phyloP scores from a whole-genome alignment of 805 yeast genomes.

The Suhomyces sp. region DNA sequence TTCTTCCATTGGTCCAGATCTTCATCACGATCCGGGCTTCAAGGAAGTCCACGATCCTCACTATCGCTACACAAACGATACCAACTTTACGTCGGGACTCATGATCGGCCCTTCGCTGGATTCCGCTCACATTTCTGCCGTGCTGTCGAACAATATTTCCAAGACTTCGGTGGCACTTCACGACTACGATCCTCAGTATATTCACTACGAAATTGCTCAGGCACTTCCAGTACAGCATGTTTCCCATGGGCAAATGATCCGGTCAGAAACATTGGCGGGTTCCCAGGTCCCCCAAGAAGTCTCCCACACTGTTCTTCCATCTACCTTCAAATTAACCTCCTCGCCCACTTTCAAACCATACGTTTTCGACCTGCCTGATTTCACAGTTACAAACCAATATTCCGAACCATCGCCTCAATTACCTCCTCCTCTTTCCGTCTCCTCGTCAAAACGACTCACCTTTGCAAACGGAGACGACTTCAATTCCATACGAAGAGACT shows the following conservation, averaged over 20 bases:
- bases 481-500: constrained; percentile 29
- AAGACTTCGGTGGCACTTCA: constrained; percentile 2
- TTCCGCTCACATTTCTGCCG: background rate
- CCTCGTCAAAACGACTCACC: constrained; percentile 23
- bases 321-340: background rate
- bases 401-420: constrained; percentile 35
- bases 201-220: constrained; percentile 2
- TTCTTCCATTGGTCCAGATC: constrained; percentile 1
- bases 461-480: constrained; percentile 35
- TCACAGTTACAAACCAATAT: constrained; percentile 9
- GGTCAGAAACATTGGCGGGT: background rate
- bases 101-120: background rate
- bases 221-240: constrained; percentile 1
- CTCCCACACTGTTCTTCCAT: too few species aligned
- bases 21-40: constrained; percentile 5
- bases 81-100: background rate
- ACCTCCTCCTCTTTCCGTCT: constrained; percentile 29
- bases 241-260: background rate
- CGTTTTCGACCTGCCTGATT: background rate
- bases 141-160: constrained; percentile 4
- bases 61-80: background rate
- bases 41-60: constrained; percentile 5
- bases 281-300: background rate
- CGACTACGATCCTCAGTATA: constrained; percentile 1
- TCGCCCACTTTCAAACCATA: background rate